phyloP scores from a whole-genome alignment of 768 basidiomycete species.

The Macrolepiota albuminosa region DNA sequence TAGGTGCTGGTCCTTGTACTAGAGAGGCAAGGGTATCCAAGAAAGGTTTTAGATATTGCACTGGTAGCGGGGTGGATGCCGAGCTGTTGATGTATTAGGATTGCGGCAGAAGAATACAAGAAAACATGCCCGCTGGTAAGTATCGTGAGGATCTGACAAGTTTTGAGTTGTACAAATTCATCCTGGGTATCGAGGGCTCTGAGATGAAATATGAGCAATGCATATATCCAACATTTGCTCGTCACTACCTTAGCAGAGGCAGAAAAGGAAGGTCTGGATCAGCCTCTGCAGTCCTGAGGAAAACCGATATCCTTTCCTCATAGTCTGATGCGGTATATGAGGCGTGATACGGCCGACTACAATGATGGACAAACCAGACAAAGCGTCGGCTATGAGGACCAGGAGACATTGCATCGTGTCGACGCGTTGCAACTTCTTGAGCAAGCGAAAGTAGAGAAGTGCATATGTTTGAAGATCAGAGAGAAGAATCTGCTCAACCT shows the following conservation, averaged over 20 bases:
- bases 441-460: slow-evolving; percentile 80
- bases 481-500: slow-evolving; percentile 70
- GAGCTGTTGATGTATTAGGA: slow-evolving; percentile 30
- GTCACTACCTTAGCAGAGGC: slow-evolving; percentile 65
- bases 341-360: not conserved
- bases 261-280: slow-evolving; percentile 79
- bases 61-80: slow-evolving; percentile 42
- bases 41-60: slow-evolving; percentile 56
- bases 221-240: not conserved
- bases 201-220: slow-evolving; percentile 12
- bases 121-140: slow-evolving; percentile 69
- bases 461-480: slow-evolving; percentile 85
- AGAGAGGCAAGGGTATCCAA: slow-evolving; percentile 54
- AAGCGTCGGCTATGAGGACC: slow-evolving; percentile 84
- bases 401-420: slow-evolving; percentile 88
- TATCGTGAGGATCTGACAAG: slow-evolving; percentile 82
- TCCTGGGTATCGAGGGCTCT: slow-evolving; percentile 84
- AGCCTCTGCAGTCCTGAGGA: slow-evolving; percentile 52
- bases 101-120: not conserved
- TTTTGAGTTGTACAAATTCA: slow-evolving; percentile 93
- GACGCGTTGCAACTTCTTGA: slow-evolving; percentile 77
- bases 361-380: slow-evolving; percentile 51
- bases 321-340: slow-evolving; percentile 51
- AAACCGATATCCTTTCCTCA: slow-evolving; percentile 80
- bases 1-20: slow-evolving; percentile 52